These are phyloP conservation scores for Cystobasidiopsis lactophilus DNA, from an alignment of 768 basidiomycete genomes.

Conservation along the genomic window DNA sequence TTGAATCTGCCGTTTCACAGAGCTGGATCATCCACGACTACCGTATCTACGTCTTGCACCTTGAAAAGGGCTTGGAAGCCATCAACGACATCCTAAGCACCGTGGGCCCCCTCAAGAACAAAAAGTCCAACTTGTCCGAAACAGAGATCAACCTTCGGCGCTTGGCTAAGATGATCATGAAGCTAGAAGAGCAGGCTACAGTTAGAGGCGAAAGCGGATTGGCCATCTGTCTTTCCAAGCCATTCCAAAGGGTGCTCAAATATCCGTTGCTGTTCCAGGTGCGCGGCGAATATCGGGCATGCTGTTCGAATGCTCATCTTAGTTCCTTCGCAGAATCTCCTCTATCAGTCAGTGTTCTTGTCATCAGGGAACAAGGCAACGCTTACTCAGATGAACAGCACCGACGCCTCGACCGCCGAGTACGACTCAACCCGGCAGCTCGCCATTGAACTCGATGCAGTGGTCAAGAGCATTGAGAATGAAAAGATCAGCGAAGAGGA, in stretches of 20 bases:
- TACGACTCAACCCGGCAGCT: conserved; percentile 51
- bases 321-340: neutral
- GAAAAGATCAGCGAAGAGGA: conserved; percentile 95
- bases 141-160: conserved; percentile 60
- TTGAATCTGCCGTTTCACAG: neutral
- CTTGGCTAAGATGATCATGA: conserved; percentile 54
- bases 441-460: conserved; percentile 90
- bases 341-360: conserved; percentile 4
- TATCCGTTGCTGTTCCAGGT: conserved; percentile 97
- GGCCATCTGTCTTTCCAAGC: conserved; percentile 85
- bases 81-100: conserved; percentile 42
- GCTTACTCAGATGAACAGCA: conserved; percentile 29
- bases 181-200: conserved; percentile 53
- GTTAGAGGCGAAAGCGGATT: conserved; percentile 84
- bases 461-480: conserved; percentile 90
- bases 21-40: conserved; percentile 63
- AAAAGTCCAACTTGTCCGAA: conserved; percentile 23
- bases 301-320: conserved; percentile 5
- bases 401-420: conserved; percentile 89
- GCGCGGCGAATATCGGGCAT: conserved; percentile 24
- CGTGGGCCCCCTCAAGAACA: neutral
- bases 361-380: no score
- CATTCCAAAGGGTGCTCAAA: conserved; percentile 87
- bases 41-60: conserved; percentile 76
- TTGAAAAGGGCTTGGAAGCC: conserved; percentile 71